Conservation (phyloP, 352 stramenopile genomes). For the Phytophthora syringae region DNA sequence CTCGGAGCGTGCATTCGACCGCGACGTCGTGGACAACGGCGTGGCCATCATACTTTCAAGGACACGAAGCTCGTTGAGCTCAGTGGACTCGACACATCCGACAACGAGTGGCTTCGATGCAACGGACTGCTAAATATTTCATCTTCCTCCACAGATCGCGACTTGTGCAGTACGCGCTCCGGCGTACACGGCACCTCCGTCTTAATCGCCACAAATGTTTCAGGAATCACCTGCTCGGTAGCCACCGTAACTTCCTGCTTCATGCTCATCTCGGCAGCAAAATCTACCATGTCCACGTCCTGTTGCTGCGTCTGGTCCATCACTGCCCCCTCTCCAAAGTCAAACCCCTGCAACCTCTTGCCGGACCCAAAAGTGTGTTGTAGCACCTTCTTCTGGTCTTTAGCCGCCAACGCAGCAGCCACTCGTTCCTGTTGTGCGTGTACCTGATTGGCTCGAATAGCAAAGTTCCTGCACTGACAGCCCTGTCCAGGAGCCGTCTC, state of each 20-base stretch:
- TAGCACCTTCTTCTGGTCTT: conserved; percentile 54
- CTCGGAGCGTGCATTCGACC: conserved; percentile 21
- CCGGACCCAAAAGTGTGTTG: conserved; percentile 62
- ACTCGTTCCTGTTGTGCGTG: conserved; percentile 28
- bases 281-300: conserved; percentile 35
- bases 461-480: conserved; percentile 42
- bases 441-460: conserved; percentile 42
- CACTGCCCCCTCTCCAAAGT: conserved; percentile 36
- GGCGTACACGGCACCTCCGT: conserved; percentile 24
- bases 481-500: conserved; percentile 30
- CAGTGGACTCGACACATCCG: conserved; percentile 31
- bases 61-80: conserved; percentile 44
- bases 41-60: conserved; percentile 35
- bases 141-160: conserved; percentile 13
- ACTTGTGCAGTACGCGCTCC: conserved; percentile 15
- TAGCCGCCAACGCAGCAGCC: conserved; percentile 17
- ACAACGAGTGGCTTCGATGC: conserved; percentile 35
- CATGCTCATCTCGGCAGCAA: conserved; percentile 26
- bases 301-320: conserved; percentile 24
- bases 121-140: conserved; percentile 54
- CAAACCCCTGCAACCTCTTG: conserved; percentile 57
- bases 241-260: conserved; percentile 14
- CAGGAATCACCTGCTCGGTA: not conserved
- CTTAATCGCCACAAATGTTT: conserved; percentile 19
- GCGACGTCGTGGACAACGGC: conserved; percentile 30